Conservation (phyloP, 139 green algal genomes). For the Closterium sp. region DNA sequence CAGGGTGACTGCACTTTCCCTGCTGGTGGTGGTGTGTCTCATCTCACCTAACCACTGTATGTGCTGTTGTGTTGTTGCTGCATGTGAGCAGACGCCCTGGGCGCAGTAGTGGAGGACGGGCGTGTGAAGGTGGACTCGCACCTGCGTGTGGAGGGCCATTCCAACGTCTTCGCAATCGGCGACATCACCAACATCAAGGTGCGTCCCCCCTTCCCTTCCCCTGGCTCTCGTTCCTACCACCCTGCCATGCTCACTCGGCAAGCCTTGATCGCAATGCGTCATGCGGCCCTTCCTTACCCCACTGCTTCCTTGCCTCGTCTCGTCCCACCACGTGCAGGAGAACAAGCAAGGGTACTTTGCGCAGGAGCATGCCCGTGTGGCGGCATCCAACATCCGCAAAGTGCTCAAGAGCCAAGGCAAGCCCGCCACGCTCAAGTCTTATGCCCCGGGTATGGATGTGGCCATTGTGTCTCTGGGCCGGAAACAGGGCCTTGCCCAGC, state of each 20-base stretch:
- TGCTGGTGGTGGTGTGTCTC: neutral
- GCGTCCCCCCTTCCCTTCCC: too few relatives aligned
- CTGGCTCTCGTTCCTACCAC: neutral
- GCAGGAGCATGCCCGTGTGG: neutral
- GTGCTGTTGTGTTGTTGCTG: neutral
- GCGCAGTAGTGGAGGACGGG: constrained; percentile 7
- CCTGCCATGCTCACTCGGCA: neutral
- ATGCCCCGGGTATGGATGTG: constrained; percentile 15
- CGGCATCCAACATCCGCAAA: constrained; percentile 23
- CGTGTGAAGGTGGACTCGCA: constrained; percentile 30
- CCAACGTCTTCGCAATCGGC: constrained; percentile 38
- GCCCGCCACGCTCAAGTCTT: constrained; percentile 14
- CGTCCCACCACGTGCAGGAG: constrained; percentile 10
- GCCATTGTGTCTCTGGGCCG: constrained; percentile 35
- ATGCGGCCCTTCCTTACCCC: neutral
- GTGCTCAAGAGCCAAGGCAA: neutral
- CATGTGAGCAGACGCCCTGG: neutral
- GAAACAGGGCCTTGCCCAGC: constrained; percentile 28
- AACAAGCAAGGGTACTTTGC: constrained; percentile 44
- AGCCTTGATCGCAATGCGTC: neutral
- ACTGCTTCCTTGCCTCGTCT: neutral
- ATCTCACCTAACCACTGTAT: too few relatives aligned
- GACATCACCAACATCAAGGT: constrained; percentile 37
- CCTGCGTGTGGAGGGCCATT: constrained; percentile 14
- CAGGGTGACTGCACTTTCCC: too few relatives aligned